Conservation (phyloP, 1,284 basidiomycete genomes). For the Trichosporon sp. region DNA sequence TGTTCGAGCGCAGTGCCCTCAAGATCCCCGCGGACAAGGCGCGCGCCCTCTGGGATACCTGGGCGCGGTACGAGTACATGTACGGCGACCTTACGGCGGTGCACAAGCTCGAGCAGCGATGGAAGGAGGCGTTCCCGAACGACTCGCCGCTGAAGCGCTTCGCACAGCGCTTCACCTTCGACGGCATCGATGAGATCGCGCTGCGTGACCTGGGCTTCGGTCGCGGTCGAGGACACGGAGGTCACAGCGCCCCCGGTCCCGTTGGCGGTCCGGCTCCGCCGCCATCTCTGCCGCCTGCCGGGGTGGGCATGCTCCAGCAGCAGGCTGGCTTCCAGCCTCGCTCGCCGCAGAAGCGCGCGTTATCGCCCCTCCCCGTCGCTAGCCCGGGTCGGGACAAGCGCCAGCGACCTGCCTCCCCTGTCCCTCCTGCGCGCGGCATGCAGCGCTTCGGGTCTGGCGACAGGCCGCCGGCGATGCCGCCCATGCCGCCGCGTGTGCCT, state of each 20-base stretch:
- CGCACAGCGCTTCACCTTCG: constrained; percentile 81
- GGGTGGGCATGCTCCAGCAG: constrained; percentile 4
- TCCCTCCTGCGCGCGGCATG: background rate
- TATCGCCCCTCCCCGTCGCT: background rate
- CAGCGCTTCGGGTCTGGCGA: background rate
- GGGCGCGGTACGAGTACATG: constrained; percentile 92
- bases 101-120: constrained; percentile 79
- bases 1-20: constrained; percentile 74
- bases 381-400: background rate
- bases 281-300: constrained; percentile 5
- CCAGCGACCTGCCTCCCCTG: background rate
- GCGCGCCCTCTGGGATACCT: constrained; percentile 85
- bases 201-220: constrained; percentile 78
- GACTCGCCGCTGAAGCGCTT: constrained; percentile 88
- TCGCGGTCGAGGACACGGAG: background rate
- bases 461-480: constrained; percentile 8
- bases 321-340: background rate
- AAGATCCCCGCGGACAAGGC: constrained; percentile 72
- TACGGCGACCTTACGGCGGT: constrained; percentile 88
- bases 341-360: background rate
- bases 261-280: background rate
- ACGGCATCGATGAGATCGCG: constrained; percentile 81
- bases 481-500: constrained; percentile 14
- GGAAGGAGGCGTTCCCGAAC: constrained; percentile 78
- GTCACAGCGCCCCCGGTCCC: background rate